phyloP scores from a whole-genome alignment of 1,284 basidiomycete genomes.

The Ustilago trichophora region DNA sequence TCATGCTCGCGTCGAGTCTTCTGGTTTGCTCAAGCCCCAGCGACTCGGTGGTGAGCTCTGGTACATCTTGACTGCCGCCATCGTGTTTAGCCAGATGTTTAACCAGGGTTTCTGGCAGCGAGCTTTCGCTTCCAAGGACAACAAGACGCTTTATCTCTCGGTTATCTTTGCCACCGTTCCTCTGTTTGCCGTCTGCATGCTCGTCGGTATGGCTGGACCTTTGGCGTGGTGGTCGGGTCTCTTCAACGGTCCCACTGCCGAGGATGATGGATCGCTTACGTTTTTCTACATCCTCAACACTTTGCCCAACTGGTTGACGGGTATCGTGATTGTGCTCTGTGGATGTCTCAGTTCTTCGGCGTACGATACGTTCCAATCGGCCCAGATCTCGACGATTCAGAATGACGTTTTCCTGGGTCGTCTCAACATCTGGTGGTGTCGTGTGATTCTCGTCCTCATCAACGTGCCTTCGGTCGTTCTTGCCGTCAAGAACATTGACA shows the following conservation, averaged over 20 bases:
- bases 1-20: slow-evolving; percentile 48
- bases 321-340: slow-evolving; percentile 62
- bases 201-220: slow-evolving; percentile 65
- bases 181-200: slow-evolving; percentile 64
- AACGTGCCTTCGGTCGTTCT: slow-evolving; percentile 63
- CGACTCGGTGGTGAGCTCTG: slow-evolving; percentile 64
- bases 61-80: slow-evolving; percentile 64
- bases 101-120: slow-evolving; percentile 67
- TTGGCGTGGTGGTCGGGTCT: slow-evolving; percentile 62
- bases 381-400: slow-evolving; percentile 66
- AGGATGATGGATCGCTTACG: slow-evolving; percentile 60
- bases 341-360: slow-evolving; percentile 64
- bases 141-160: slow-evolving; percentile 59
- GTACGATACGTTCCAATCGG: slow-evolving; percentile 66
- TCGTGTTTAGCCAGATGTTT: slow-evolving; percentile 65
- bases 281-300: slow-evolving; percentile 63
- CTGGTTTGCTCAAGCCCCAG: slow-evolving; percentile 54
- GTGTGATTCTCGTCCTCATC: slow-evolving; percentile 56
- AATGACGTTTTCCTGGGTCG: slow-evolving; percentile 65
- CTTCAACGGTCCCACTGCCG: slow-evolving; percentile 50
- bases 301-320: slow-evolving; percentile 64
- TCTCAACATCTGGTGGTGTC: slow-evolving; percentile 66
- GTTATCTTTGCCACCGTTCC: slow-evolving; percentile 59
- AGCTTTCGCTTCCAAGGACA: slow-evolving; percentile 63
- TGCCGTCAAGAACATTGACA: slow-evolving; percentile 64